A percentile compares a stretch with the other conserved stretches of the same genome.
These are phyloP conservation scores for Chromera velia DNA, from an alignment of 73 alveolate genomes.

Conservation along the genomic window DNA sequence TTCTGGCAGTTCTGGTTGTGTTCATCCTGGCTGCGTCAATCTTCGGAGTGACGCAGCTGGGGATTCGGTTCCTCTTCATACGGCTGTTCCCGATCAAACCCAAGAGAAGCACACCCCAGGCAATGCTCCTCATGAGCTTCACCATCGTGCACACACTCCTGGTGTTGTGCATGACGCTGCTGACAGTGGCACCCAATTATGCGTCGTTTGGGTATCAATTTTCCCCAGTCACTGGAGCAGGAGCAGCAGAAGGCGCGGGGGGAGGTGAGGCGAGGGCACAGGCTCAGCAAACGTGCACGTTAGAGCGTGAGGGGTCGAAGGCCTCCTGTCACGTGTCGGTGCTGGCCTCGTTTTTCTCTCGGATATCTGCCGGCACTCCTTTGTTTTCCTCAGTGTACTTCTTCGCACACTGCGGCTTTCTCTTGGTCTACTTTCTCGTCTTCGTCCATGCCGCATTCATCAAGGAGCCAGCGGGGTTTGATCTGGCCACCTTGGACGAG, in stretches of 20 bases:
- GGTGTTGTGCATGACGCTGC: background rate
- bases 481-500: too few relatives aligned
- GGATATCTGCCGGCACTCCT: background rate
- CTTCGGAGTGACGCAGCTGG: background rate
- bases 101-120: background rate
- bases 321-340: background rate
- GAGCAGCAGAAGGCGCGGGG: too few relatives aligned
- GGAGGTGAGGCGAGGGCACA: too few relatives aligned
- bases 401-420: background rate
- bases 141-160: background rate
- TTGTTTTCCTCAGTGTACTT: background rate
- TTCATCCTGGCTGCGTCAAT: background rate
- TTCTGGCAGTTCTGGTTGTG: background rate
- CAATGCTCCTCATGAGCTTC: background rate
- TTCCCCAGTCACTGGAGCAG: too few relatives aligned
- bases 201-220: background rate
- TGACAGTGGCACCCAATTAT: background rate
- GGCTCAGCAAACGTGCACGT: background rate
- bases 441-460: too few relatives aligned
- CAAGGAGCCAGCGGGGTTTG: too few relatives aligned
- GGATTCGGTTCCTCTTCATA: background rate
- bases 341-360: background rate
- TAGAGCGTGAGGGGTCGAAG: background rate
- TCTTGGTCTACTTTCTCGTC: too few relatives aligned
- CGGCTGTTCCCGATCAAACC: background rate